phyloP scores from a whole-genome alignment of 2,329 filamentous ascomycete species.

The Nothomitra cinnamomea region DNA sequence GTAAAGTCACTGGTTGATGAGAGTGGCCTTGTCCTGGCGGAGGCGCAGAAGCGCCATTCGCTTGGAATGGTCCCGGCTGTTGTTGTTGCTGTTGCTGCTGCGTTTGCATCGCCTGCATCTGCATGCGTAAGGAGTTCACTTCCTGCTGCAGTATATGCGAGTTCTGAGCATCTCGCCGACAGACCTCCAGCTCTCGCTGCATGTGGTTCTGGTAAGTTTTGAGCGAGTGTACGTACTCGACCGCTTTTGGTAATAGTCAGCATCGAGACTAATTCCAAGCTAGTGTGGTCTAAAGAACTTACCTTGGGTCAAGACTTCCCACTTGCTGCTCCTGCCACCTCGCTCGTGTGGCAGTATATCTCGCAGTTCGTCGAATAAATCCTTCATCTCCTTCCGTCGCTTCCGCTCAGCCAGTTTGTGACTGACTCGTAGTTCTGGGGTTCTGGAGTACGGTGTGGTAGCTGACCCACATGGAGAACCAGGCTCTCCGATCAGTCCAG shows the following conservation, averaged over 20 bases:
- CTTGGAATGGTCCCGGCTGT: neutral
- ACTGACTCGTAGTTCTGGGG: constrained; percentile 64
- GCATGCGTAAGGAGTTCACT: constrained; percentile 1
- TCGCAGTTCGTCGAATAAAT: constrained; percentile 64
- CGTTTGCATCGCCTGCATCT: neutral
- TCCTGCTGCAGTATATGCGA: neutral
- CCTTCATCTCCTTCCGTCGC: constrained; percentile 75
- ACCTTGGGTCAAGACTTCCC: constrained; percentile 81
- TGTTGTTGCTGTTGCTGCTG: neutral
- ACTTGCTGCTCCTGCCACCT: constrained; percentile 74
- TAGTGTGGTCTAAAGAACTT: constrained; percentile 14
- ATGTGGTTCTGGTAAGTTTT: constrained; percentile 2
- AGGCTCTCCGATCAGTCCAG: constrained; percentile 46
- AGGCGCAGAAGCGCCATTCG: neutral
- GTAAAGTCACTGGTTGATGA: constrained; percentile 1
- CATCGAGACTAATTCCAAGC: neutral
- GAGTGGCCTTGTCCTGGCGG: neutral
- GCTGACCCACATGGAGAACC: constrained; percentile 24
- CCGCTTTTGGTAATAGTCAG: neutral
- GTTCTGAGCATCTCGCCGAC: neutral
- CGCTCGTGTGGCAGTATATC: constrained; percentile 65
- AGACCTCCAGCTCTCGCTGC: neutral
- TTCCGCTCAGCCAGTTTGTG: constrained; percentile 78
- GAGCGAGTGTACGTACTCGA: constrained; percentile 2
- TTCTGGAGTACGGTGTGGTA: constrained; percentile 54